Base-by-base conservation (phyloP, 176 grass and related monocot species). In the Pharus latifolius region DNA sequence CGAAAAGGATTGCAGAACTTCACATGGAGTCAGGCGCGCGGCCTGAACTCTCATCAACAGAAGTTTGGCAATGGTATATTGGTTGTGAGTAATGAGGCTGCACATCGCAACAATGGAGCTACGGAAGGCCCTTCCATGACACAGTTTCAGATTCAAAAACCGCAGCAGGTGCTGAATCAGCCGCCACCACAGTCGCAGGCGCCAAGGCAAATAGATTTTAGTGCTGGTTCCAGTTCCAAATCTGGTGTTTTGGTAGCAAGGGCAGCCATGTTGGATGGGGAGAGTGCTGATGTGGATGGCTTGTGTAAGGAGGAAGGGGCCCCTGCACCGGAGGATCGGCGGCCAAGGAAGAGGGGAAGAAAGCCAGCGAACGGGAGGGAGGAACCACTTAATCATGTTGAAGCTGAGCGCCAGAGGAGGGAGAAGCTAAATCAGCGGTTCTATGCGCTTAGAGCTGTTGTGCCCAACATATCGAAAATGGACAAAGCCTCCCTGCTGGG, bases 401-500 rank as follows among this genome's bases (percentile, higher is more conserved):
- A 99, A 62, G 95, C 95, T 7, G 95, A 99, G 62, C 90, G 95
- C 6, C 95, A 99, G 65, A 88, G 95, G 65, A 90, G 95, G 74
- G 95, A 99, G 76, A 99, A 99, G 69, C 84, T 99, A 23, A 99
- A 99, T 63, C 95, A 99, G 78, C 49, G 84, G 38, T 99, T 99
- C 63, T 99, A 99, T 17, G 95, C 95, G 0, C 56, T 99, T 18
- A 84, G 95, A 65, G 84, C 95, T 0, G 90, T 99, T 62, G 95
- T 99, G 16, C 95, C 95, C 1, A 99, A 99, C 72, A 98, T 98
- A 63, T 93, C 95, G 1, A 98, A 93, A 76, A 98, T 98, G 95
- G 95, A 98, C 62, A 99, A 99, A 76, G 95, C 95, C 2, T 99
- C 95, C 19, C 72, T 99, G 25, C 78, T 99, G 29, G 90, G 90